phyloP scores from a whole-genome alignment of 148 eudicot species.

The Rheum nobile region DNA sequence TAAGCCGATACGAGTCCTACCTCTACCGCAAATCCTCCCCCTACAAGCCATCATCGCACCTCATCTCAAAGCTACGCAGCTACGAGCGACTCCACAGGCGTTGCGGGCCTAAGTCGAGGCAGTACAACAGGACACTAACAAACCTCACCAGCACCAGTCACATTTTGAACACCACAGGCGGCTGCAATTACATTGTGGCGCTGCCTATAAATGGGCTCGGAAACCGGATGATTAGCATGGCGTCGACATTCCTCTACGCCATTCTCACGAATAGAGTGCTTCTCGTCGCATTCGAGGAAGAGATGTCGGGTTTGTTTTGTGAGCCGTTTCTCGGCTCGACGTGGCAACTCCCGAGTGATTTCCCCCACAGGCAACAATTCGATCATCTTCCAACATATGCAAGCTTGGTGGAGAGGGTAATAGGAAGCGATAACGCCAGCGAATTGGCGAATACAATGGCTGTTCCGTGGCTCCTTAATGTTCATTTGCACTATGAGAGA shows the following conservation, averaged over 20 bases:
- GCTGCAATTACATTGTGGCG: slow-evolving; percentile 61
- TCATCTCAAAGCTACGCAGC: slow-evolving; percentile 42
- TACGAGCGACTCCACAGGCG: slow-evolving; percentile 55
- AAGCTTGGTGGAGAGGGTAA: slow-evolving; percentile 22
- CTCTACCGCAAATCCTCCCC: slow-evolving; percentile 22
- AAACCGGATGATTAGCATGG: slow-evolving; percentile 52
- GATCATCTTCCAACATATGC: slow-evolving; percentile 30
- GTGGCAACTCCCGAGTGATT: slow-evolving; percentile 52
- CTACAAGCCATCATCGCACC: slow-evolving; percentile 33
- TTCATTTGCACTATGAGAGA: slow-evolving; percentile 41
- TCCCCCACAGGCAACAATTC: slow-evolving; percentile 35
- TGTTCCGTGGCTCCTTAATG: slow-evolving; percentile 26
- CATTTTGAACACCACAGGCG: neutral
- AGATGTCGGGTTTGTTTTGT: slow-evolving; percentile 48
- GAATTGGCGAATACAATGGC: neutral
- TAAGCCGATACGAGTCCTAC: slow-evolving; percentile 40
- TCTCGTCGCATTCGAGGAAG: slow-evolving; percentile 44
- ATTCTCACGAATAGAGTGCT: slow-evolving; percentile 57
- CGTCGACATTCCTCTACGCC: slow-evolving; percentile 66
- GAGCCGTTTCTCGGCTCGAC: slow-evolving; percentile 57
- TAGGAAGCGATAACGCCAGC: slow-evolving; percentile 8
- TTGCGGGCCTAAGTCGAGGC: slow-evolving; percentile 47
- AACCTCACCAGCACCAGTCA: slow-evolving; percentile 9
- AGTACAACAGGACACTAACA: slow-evolving; percentile 30
- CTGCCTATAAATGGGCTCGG: slow-evolving; percentile 58